Evolutionary conservation across 1,139 yeast genomes (phyloP), one percentile per base, ranked within the genome.

Genomic region (Lodderomyces metapsilosis): DNA sequence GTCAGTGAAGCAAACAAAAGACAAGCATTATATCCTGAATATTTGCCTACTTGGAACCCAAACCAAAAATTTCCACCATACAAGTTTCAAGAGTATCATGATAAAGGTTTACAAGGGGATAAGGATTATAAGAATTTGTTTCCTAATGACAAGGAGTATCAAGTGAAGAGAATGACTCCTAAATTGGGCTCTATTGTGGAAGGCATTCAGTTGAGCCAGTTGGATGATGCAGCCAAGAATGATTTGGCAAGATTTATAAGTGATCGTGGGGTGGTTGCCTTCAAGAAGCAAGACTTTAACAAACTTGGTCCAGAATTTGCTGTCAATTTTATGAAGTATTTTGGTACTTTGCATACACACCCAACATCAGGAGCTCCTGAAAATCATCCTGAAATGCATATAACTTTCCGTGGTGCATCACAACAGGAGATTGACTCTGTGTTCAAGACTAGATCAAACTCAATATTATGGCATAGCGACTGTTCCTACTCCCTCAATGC

Each of bases 351-450:
- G 38, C 73, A 69, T 46, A 57, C 63, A 30, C 74, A 68, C 51
- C 72, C 72, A 20, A 66, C 72, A 12, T 62, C 69, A 8, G 71
- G 72, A 3, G 64, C 71, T 8, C 71, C 73, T 10, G 64, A 62
- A 41, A 61, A 58, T 30, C 59, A 50, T 44, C 70, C 71, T 6
- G 66, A 67, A 47, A 58, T 66, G 43, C 69, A 64, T 49, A 62
- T 62, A 38, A 59, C 64, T 6, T 60, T 59, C 46, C 51, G 66
- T 46, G 58, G 66, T 34, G 62, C 63, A 7, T 57, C 56, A 38
- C 52, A 50, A 41, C 57, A 53, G 34, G 66, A 58, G 41, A 56
- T 58, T 39, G 57, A 53, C 23, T 50, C 58, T 27, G 52, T 52
- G 11, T 61, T 60, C 39, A 47, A 53, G n/a, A 43, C 52, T 28